Conservation (phyloP, 371 early-diverging fungal genomes). For the Fennellomyces sp. region DNA sequence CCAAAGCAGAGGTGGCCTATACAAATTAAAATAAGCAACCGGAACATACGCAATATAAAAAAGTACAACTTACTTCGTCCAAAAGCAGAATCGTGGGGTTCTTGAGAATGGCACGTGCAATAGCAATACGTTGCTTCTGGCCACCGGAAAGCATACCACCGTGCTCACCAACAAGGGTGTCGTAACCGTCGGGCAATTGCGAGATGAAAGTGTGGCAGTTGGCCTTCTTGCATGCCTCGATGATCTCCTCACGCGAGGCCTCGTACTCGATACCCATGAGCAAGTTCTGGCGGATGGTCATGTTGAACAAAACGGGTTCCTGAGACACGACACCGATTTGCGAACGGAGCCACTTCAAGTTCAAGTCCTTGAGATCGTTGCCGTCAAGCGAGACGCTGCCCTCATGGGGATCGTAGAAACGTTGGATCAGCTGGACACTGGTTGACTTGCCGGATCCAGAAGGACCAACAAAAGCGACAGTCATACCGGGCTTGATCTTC, state of each 20-base stretch:
- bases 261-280: conserved; percentile 55
- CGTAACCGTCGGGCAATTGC: conserved; percentile 72
- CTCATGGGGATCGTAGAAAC: conserved; percentile 79
- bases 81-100: conserved; percentile 31
- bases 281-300: conserved; percentile 79
- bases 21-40: conserved; percentile 31
- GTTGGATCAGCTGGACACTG: conserved; percentile 80
- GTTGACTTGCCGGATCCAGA: conserved; percentile 92
- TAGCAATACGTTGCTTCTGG: conserved; percentile 51
- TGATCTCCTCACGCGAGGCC: conserved; percentile 54
- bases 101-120: conserved; percentile 39
- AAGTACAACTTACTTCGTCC: conserved; percentile 27
- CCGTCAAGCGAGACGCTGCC: conserved; percentile 75
- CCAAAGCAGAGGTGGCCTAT: conserved; percentile 79
- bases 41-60: background rate
- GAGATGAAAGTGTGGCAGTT: conserved; percentile 75
- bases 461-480: conserved; percentile 75
- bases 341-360: conserved; percentile 70
- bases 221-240: conserved; percentile 64
- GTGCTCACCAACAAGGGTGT: conserved; percentile 69
- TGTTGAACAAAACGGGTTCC: conserved; percentile 85
- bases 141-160: conserved; percentile 79
- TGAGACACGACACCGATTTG: conserved; percentile 84
- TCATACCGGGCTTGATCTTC: conserved; percentile 69
- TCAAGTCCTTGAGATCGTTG: conserved; percentile 61